These are phyloP conservation scores for Xylaria sp. DNA, from an alignment of 2,329 filamentous ascomycete genomes.

Conservation along the genomic window DNA sequence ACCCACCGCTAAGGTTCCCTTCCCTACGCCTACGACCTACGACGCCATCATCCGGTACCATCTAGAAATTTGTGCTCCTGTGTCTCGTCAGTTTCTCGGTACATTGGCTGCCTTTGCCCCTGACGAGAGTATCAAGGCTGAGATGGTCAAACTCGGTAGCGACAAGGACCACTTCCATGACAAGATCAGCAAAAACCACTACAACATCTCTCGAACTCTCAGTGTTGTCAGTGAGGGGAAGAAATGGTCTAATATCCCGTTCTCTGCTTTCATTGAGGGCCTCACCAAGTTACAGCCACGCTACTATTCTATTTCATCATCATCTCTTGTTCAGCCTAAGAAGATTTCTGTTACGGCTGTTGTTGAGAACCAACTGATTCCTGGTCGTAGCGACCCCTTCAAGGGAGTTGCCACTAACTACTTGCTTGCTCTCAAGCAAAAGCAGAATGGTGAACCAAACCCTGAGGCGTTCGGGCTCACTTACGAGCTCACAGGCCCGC, in stretches of 20 bases:
- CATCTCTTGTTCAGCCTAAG: conserved; percentile 90
- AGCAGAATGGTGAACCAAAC: conserved; percentile 87
- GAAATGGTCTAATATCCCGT: conserved; percentile 86
- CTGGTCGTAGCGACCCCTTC: conserved; percentile 80
- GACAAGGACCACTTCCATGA: conserved; percentile 97
- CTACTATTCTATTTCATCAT: conserved; percentile 99
- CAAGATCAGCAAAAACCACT: conserved; percentile 81
- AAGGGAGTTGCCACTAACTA: conserved; percentile 98
- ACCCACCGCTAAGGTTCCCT: conserved; percentile 95
- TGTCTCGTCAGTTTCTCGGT: conserved; percentile 94
- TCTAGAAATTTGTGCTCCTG: conserved; percentile 93
- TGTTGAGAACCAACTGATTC: conserved; percentile 83
- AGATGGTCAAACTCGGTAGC: conserved; percentile 86
- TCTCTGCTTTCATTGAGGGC: conserved; percentile 94
- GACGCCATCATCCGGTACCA: conserved; percentile 94
- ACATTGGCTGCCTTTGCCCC: conserved; percentile 90
- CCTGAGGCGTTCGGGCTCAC: conserved; percentile 85
- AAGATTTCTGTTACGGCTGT: conserved; percentile 96
- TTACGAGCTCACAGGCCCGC: conserved; percentile 87
- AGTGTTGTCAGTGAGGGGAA: conserved; percentile 76
- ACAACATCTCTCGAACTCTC: conserved; percentile 90
- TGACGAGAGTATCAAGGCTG: conserved; percentile 82
- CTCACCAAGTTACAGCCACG: conserved; percentile 95
- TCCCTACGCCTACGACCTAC: conserved; percentile 96
- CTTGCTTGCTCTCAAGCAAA: conserved; percentile 91